phyloP scores from a whole-genome alignment of 345 rosid species.

The Hypericum androsaemum region DNA sequence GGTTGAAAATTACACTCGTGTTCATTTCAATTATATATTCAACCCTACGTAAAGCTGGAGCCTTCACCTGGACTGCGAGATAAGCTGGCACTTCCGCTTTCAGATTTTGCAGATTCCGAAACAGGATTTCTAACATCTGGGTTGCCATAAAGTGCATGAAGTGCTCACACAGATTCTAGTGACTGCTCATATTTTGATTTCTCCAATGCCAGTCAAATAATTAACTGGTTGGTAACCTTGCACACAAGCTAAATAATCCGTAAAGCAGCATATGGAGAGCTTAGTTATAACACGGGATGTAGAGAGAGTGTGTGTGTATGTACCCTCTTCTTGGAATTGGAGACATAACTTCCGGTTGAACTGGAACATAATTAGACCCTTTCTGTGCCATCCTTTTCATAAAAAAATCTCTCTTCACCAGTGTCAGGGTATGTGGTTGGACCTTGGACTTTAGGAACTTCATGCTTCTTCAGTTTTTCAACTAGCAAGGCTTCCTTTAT shows the following conservation, averaged over 20 bases:
- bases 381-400: constrained; percentile 86
- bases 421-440: constrained; percentile 68
- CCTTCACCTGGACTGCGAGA: background rate
- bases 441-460: constrained; percentile 68
- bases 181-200: constrained; percentile 87
- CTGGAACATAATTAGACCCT: constrained; percentile 66
- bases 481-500: constrained; percentile 71
- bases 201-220: constrained; percentile 57
- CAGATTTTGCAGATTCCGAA: constrained; percentile 25
- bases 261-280: no score
- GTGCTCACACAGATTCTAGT: constrained; percentile 63
- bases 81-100: constrained; percentile 11
- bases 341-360: constrained; percentile 85
- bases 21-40: no score
- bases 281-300: no score
- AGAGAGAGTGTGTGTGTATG: constrained; percentile 4
- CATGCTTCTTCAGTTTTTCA: constrained; percentile 76
- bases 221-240: background rate
- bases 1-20: no score
- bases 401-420: constrained; percentile 73
- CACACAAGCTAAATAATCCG: background rate
- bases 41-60: no score
- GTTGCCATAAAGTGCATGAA: constrained; percentile 78
- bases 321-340: constrained; percentile 78
- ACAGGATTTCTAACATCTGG: constrained; percentile 47